Conservation (phyloP, 139 green algal species). For the Micromonas commoda region DNA sequence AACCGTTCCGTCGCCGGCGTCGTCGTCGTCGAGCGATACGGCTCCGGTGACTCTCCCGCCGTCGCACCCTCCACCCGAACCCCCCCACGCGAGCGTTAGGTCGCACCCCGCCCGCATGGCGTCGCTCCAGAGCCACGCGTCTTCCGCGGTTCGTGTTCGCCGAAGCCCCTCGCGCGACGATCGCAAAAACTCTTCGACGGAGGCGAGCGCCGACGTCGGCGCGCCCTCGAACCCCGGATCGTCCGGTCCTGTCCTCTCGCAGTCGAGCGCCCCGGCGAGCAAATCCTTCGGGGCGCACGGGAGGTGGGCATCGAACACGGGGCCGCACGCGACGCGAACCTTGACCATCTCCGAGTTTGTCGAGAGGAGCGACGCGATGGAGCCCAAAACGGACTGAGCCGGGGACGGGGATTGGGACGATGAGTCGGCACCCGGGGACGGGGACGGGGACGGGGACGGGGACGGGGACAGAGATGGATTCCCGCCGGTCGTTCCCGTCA, state of each 20-base stretch:
- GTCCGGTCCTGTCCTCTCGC: neutral
- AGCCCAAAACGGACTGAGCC: too few relatives aligned
- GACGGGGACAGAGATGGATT: too few relatives aligned
- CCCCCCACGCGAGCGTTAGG: neutral
- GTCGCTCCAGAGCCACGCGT: constrained; percentile 35
- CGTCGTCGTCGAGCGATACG: too few relatives aligned
- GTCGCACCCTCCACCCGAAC: too few relatives aligned
- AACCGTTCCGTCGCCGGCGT: too few relatives aligned
- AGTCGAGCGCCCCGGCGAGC: neutral
- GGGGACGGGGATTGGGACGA: too few relatives aligned
- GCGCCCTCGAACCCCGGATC: neutral
- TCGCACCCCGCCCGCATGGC: constrained; percentile 28
- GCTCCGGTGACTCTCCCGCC: too few relatives aligned
- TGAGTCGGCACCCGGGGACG: too few relatives aligned
- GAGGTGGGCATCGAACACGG: constrained; percentile 36
- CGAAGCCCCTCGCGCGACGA: constrained; percentile 24
- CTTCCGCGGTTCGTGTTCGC: constrained; percentile 25
- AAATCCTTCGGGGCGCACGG: constrained; percentile 34
- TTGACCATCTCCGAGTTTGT: neutral
- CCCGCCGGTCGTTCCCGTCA: too few relatives aligned
- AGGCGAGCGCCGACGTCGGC: neutral
- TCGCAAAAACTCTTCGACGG: neutral
- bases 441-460: too few relatives aligned
- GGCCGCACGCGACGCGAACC: constrained; percentile 7
- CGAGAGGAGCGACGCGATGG: too few relatives aligned